Percentiles rank a stretch among this genome's conserved stretches.
Evolutionary conservation across 176 grass and related monocot species (phyloP).

Genomic region (Chloris gayana): DNA sequence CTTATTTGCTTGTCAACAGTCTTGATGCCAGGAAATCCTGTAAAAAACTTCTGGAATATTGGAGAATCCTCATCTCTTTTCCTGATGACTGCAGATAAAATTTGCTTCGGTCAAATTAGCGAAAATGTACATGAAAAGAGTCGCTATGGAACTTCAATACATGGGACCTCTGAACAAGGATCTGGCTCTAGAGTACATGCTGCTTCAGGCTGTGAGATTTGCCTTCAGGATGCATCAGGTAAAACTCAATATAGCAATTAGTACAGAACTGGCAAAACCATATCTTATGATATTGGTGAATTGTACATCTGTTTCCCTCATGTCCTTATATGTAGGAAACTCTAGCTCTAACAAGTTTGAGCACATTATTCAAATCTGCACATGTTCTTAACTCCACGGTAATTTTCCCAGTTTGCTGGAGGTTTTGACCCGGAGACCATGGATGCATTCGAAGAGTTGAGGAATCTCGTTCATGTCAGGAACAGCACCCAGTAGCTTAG

Average conservation of each 20-base stretch:
- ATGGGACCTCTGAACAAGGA: slow-evolving; percentile 94
- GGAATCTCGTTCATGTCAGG: slow-evolving; percentile 88
- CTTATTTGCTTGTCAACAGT: background rate
- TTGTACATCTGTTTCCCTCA: background rate
- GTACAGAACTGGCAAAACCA: background rate
- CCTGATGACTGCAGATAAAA: slow-evolving; percentile 72
- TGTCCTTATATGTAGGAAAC: background rate
- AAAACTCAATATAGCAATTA: slow-evolving; percentile 16
- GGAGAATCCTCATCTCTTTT: background rate
- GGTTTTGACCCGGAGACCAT: slow-evolving; percentile 95
- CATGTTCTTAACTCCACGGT: slow-evolving; percentile 14
- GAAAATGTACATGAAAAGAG: slow-evolving; percentile 96
- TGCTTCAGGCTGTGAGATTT: slow-evolving; percentile 98
- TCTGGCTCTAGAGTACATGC: slow-evolving; percentile 94
- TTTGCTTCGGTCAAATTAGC: slow-evolving; percentile 95
- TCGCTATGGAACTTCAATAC: slow-evolving; percentile 87
- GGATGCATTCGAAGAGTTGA: slow-evolving; percentile 93
- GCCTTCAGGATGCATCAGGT: slow-evolving; percentile 99
- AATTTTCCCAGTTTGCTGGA: slow-evolving; percentile 79
- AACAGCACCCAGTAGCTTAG: slow-evolving; percentile 60
- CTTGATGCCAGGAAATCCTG: background rate
- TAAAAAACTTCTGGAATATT: background rate
- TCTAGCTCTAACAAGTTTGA: background rate
- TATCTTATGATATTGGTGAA: background rate
- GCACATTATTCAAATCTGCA: background rate